Conservation (phyloP, 2,329 filamentous ascomycete species). For the Trichoderma sp. region DNA sequence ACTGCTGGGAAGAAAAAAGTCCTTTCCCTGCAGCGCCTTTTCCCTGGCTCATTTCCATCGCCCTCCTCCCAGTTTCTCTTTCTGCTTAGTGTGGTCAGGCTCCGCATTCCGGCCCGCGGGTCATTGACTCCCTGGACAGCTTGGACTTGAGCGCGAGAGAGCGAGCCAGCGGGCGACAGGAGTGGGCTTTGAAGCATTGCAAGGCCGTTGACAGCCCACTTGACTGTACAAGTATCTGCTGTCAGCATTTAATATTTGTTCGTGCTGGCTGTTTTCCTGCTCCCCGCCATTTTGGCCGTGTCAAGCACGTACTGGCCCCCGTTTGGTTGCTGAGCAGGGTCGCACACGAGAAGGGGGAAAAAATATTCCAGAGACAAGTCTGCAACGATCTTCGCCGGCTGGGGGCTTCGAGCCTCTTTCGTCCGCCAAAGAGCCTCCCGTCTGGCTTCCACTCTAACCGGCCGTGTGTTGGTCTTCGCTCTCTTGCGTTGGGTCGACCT, state of each 20-base stretch:
- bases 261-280: background rate
- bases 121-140: background rate
- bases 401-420: background rate
- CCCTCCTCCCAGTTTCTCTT: background rate
- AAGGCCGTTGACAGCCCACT: slow-evolving; percentile 3
- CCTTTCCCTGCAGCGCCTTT: background rate
- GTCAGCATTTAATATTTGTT: slow-evolving; percentile 14
- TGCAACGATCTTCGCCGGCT: background rate
- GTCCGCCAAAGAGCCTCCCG: background rate
- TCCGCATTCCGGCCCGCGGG: slow-evolving; percentile 17
- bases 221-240: slow-evolving; percentile 1
- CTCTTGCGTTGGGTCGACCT: background rate
- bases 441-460: background rate
- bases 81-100: slow-evolving; percentile 8
- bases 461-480: background rate
- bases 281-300: slow-evolving; percentile 3
- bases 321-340: background rate
- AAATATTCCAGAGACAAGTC: background rate
- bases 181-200: slow-evolving; percentile 7
- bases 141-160: slow-evolving; percentile 1
- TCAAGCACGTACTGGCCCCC: background rate
- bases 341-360: background rate
- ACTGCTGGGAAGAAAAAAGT: background rate
- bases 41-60: background rate
- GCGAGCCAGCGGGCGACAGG: slow-evolving; percentile 3